Conservation (phyloP, 163 green algal genomes). For the Scenedesmus sp. region DNA sequence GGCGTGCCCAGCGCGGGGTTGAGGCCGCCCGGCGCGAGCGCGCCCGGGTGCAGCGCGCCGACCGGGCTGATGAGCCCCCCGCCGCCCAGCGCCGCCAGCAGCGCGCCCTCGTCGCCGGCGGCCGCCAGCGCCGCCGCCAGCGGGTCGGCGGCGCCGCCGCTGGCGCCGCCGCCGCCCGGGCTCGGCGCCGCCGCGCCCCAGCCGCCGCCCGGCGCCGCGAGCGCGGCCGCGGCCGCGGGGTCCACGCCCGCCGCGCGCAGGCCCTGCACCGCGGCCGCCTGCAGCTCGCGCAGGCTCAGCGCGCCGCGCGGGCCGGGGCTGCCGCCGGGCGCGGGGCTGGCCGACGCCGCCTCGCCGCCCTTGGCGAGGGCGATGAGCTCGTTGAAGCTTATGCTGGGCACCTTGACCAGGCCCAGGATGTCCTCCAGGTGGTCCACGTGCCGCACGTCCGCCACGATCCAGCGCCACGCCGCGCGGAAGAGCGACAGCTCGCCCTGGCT, state of each 20-base stretch:
- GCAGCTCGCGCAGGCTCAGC: slow-evolving; percentile 37
- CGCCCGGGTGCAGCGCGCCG: slow-evolving; percentile 7
- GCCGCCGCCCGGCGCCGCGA: too few species aligned
- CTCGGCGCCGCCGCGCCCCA: background rate
- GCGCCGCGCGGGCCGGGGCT: background rate
- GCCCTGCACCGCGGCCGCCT: slow-evolving; percentile 35
- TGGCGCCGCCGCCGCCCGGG: slow-evolving; percentile 1
- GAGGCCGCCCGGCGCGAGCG: slow-evolving; percentile 2
- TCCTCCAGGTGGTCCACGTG: slow-evolving; percentile 37
- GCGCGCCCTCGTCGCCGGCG: background rate
- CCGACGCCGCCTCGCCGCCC: slow-evolving; percentile 9
- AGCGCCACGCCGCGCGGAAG: slow-evolving; percentile 43
- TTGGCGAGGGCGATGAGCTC: slow-evolving; percentile 5
- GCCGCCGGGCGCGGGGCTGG: background rate
- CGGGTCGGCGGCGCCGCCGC: background rate
- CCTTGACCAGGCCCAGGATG: slow-evolving; percentile 27
- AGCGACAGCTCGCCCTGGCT: slow-evolving; percentile 17
- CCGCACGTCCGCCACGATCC: slow-evolving; percentile 35
- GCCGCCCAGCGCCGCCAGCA: slow-evolving; percentile 16
- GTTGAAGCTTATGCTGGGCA: slow-evolving; percentile 28
- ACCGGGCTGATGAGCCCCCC: slow-evolving; percentile 25
- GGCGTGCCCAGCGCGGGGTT: slow-evolving; percentile 14
- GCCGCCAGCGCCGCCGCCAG: background rate
- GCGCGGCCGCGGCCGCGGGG: too few species aligned
- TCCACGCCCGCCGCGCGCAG: background rate